Evolutionary conservation across 139 green algal genomes (phyloP), one percentile per base, ranked within the genome.

Genomic region (Chlorella sp.): DNA sequence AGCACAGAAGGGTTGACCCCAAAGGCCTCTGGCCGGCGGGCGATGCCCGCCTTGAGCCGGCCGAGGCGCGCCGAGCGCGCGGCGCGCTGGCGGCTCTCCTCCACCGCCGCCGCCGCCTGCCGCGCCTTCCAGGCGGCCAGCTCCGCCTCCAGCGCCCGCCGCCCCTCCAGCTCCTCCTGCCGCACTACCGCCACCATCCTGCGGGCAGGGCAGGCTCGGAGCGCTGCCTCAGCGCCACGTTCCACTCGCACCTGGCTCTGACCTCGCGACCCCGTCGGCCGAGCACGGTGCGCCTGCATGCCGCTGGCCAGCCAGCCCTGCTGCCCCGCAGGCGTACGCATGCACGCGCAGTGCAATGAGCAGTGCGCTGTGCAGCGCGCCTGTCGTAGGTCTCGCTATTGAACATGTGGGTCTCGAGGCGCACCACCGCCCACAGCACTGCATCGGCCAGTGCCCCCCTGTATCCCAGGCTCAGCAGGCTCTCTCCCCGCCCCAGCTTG

Each of bases 391-490:
- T 71, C 19, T 33, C 25, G 33, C 67, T 78, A 15, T 51, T 74
- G 68, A 85, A 89, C 29, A 89, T 48, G 29, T 79, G 58, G 5
- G 76, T 84, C 79, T 95, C 82, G 61, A 92, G 38, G 23, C 87
- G 70, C 66, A 91, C 82, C 38, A 95, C 74, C 59, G 82, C 45
- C 85, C 87, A 95, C 27, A 95, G 82, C 41, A 91, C 23, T 21
- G 93, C 40, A 59, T 95, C 90, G 0, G 89, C 85, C 3, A 83
- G 33, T 56, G 60, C 38, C 74, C 86, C 67, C 42, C 79, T 25
- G 50, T 76, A 71, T 5, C 59, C 61, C 35, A 63, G 81, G 21
- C 59, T 12, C 29, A 82, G 61, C 31, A 88, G 74, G 33, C 33
- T 50, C 31, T 38, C 45, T 0, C 35, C 33, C 8, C 27, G 29